Evolutionary conservation across 2,329 filamentous ascomycete genomes (phyloP).

Genomic region (Aureobasidium lini): DNA sequence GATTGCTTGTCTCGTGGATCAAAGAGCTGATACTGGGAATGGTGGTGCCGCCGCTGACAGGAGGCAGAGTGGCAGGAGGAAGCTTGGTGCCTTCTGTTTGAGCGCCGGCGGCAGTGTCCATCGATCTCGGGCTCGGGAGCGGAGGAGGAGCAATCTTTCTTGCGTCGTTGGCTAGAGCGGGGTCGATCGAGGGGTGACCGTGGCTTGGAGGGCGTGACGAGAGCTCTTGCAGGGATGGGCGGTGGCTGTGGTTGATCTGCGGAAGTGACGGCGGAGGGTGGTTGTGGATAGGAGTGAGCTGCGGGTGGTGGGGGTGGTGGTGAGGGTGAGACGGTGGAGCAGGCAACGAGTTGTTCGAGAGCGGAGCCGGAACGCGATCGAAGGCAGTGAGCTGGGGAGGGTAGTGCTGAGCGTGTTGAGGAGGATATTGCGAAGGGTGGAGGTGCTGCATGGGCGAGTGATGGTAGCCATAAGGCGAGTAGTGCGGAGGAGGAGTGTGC

Average conservation of each 20-base stretch:
- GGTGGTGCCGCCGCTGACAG: constrained; percentile 25
- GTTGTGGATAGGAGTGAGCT: constrained; percentile 20
- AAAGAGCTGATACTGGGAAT: constrained; percentile 50
- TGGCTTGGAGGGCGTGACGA: not conserved
- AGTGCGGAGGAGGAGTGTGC: constrained; percentile 32
- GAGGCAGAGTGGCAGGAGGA: constrained; percentile 4
- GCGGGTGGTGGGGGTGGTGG: constrained; percentile 23
- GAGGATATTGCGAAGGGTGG: constrained; percentile 21
- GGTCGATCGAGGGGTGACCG: not conserved
- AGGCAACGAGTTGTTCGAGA: constrained; percentile 29
- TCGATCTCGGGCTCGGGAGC: constrained; percentile 21
- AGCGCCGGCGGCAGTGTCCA: not conserved
- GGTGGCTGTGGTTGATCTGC: not conserved
- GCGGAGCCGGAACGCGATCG: constrained; percentile 34
- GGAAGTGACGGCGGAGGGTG: constrained; percentile 16
- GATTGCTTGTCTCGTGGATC: constrained; percentile 22
- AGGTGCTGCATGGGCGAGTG: constrained; percentile 23
- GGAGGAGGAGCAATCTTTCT: constrained; percentile 42
- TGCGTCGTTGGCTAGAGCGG: constrained; percentile 24
- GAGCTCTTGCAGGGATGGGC: not conserved
- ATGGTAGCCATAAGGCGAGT: constrained; percentile 27
- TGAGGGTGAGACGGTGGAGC: constrained; percentile 27
- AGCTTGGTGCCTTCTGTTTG: not conserved
- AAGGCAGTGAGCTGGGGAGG: constrained; percentile 26
- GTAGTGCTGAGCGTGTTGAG: constrained; percentile 29